Conservation (phyloP, 139 green algal genomes). For the Micromonas commoda region DNA sequence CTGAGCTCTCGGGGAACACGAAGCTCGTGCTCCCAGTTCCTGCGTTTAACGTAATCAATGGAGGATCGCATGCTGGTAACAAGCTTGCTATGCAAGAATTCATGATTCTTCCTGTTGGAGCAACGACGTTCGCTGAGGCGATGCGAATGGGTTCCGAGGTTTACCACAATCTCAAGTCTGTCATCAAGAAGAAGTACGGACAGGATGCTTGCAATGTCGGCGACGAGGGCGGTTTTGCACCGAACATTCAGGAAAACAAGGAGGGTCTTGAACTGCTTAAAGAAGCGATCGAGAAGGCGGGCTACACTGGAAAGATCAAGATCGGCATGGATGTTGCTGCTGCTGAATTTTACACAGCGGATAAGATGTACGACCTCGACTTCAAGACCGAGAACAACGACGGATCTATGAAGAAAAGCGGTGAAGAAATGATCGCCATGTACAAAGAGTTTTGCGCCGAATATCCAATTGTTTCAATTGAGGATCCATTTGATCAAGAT, state of each 20-base stretch:
- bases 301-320: conserved; percentile 91
- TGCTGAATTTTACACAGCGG: conserved; percentile 81
- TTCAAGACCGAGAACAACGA: conserved; percentile 94
- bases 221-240: conserved; percentile 97
- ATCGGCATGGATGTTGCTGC: conserved; percentile 98
- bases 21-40: conserved; percentile 80
- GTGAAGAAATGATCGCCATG: conserved; percentile 76
- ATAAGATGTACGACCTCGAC: conserved; percentile 94
- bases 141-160: conserved; percentile 91
- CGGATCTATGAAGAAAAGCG: conserved; percentile 73
- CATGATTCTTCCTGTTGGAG: conserved; percentile 95
- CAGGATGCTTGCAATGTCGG: conserved; percentile 97
- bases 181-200: conserved; percentile 91
- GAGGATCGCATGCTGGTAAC: conserved; percentile 94
- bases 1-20: conserved; percentile 47
- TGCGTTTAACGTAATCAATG: conserved; percentile 99
- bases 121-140: conserved; percentile 78
- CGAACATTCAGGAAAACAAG: conserved; percentile 88
- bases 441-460: conserved; percentile 78
- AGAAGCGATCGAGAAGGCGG: conserved; percentile 86
- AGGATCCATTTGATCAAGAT: conserved; percentile 99
- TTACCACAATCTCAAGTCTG: conserved; percentile 92
- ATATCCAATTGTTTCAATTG: conserved; percentile 94
- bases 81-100: conserved; percentile 99
- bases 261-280: conserved; percentile 90